These are phyloP conservation scores for Lophium mytilinum DNA, from an alignment of 495 filamentous ascomycete genomes.

Conservation along the genomic window DNA sequence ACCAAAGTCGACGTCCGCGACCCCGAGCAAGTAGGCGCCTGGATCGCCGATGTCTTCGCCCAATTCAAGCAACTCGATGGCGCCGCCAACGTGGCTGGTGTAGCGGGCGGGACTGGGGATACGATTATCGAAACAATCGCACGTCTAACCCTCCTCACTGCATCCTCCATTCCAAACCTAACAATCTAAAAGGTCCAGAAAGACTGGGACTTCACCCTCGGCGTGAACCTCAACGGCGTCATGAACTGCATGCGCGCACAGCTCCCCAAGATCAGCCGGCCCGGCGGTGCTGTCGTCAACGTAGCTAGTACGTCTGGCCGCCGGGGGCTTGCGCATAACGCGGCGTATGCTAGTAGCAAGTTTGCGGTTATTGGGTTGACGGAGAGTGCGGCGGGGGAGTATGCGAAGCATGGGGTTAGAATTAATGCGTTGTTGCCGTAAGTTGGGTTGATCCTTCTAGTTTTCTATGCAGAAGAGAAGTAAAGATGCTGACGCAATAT, in stretches of 20 bases:
- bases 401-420: constrained; percentile 43
- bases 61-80: background rate
- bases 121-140: background rate
- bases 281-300: constrained; percentile 44
- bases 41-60: background rate
- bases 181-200: too few species aligned
- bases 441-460: too few species aligned
- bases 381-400: constrained; percentile 47
- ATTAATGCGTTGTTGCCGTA: constrained; percentile 42
- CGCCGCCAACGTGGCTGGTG: background rate
- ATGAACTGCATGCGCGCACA: constrained; percentile 28
- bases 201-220: constrained; percentile 25
- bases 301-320: constrained; percentile 47
- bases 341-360: constrained; percentile 50
- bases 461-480: too few species aligned
- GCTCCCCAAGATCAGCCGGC: background rate
- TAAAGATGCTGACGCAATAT: background rate
- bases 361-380: constrained; percentile 50
- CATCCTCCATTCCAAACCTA: too few species aligned
- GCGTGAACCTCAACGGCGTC: constrained; percentile 27
- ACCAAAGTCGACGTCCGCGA: background rate
- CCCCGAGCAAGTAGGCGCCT: background rate
- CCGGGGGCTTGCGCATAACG: constrained; percentile 40
- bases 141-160: background rate
- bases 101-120: background rate